Evolutionary conservation across 2,329 filamentous ascomycete genomes (phyloP).

Genomic region (Fonsecaea pugnacius): DNA sequence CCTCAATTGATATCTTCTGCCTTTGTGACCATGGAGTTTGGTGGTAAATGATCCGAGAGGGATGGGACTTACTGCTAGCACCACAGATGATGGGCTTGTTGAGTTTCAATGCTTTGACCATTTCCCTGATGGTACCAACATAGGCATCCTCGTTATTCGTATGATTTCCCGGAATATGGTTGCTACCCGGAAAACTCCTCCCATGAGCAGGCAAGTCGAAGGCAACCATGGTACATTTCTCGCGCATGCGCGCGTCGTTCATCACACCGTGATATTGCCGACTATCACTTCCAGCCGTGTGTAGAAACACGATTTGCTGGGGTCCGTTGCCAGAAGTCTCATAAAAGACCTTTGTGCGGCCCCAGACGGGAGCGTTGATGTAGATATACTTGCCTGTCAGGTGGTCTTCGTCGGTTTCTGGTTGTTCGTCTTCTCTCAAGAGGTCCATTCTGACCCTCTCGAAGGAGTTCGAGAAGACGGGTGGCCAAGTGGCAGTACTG

Average conservation of each 20-base stretch:
- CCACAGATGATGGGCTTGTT: conserved; percentile 52
- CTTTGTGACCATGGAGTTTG: neutral
- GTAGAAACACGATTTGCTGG: conserved; percentile 52
- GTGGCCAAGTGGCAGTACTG: conserved; percentile 54
- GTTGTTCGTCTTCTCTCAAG: conserved; percentile 48
- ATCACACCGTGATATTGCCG: conserved; percentile 59
- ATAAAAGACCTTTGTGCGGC: conserved; percentile 56
- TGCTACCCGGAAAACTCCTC: conserved; percentile 52
- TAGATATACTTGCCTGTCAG: conserved; percentile 56
- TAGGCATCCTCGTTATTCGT: conserved; percentile 56
- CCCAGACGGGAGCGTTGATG: conserved; percentile 53
- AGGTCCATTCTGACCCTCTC: conserved; percentile 54
- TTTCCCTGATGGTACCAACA: conserved; percentile 51
- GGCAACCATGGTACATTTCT: conserved; percentile 55
- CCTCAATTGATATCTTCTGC: neutral
- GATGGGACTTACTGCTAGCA: neutral
- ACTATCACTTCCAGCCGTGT: conserved; percentile 54
- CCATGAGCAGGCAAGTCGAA: conserved; percentile 58
- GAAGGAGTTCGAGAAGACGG: conserved; percentile 54
- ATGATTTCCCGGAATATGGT: conserved; percentile 50
- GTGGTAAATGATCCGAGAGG: neutral
- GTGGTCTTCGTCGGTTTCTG: conserved; percentile 47
- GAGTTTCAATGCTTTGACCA: conserved; percentile 51
- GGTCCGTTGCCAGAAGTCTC: conserved; percentile 54
- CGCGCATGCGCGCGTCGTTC: conserved; percentile 54